Conservation (phyloP, 305 asterid species). For the Rubia balearica region DNA sequence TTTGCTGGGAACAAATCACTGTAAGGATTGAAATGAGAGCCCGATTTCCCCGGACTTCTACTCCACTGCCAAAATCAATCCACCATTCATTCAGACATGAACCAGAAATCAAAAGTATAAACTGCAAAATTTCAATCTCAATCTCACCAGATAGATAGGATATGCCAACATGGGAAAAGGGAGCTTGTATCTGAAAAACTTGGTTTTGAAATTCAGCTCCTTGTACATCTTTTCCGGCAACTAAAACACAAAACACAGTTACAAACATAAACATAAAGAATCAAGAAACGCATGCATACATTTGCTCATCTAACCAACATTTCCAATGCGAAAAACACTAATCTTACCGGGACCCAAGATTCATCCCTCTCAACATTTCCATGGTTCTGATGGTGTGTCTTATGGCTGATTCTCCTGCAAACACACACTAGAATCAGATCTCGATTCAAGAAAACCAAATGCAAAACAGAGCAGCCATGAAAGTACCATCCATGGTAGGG, state of each 20-base stretch:
- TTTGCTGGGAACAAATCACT: conserved; percentile 62
- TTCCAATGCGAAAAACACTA: neutral
- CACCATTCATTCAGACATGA: neutral
- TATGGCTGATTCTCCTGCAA: conserved; percentile 89
- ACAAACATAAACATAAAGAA: neutral
- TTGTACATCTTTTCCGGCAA: conserved; percentile 51
- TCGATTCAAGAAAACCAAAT: neutral
- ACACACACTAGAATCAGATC: neutral
- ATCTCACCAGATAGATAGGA: conserved; percentile 65
- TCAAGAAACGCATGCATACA: neutral
- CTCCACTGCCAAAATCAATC: conserved; percentile 38
- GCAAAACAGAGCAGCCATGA: neutral
- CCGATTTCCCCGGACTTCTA: conserved; percentile 83
- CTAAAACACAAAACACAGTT: conserved; percentile 15
- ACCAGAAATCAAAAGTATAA: neutral
- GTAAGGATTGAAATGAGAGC: conserved; percentile 76
- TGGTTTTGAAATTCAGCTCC: conserved; percentile 53
- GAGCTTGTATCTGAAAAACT: conserved; percentile 66
- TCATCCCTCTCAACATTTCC: conserved; percentile 94
- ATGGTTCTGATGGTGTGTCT: conserved; percentile 90
- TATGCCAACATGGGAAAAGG: conserved; percentile 87
- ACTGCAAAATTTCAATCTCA: neutral
- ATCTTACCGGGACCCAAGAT: conserved; percentile 84
- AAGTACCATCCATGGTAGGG: conserved; percentile 97
- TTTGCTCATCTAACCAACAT: neutral